Percentiles rank a stretch among this genome's conserved stretches.
phyloP scores from a whole-genome alignment of 2,329 filamentous ascomycete genomes.

The Akanthomyces muscarius region DNA sequence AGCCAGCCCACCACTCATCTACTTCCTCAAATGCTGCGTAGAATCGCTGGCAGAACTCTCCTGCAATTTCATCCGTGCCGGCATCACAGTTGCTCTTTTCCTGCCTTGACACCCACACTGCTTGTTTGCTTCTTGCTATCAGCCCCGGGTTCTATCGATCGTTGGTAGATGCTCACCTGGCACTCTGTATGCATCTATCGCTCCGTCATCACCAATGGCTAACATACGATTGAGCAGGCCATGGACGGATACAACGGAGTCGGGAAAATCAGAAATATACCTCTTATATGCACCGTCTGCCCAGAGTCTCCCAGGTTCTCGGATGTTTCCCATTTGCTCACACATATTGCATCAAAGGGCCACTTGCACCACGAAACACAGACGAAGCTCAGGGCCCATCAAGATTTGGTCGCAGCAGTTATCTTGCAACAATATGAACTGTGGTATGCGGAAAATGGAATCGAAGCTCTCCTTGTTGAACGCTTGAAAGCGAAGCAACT shows the following conservation, averaged over 20 bases:
- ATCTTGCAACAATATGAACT: conserved; percentile 65
- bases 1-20: conserved; percentile 2
- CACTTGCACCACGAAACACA: conserved; percentile 83
- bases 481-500: conserved; percentile 72
- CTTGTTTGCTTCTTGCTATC: conserved; percentile 20
- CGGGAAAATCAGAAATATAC: conserved; percentile 43
- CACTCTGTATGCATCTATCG: conserved; percentile 2
- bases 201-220: neutral
- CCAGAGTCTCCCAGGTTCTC: conserved; percentile 77
- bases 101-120: conserved; percentile 18
- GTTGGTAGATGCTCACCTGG: neutral
- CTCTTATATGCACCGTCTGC: conserved; percentile 79
- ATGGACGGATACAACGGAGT: conserved; percentile 30
- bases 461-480: conserved; percentile 71
- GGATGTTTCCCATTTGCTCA: conserved; percentile 86
- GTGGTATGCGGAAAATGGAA: conserved; percentile 71
- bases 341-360: conserved; percentile 88
- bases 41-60: conserved; percentile 14
- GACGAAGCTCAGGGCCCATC: conserved; percentile 66
- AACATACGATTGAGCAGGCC: conserved; percentile 24
- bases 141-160: neutral
- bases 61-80: conserved; percentile 16
- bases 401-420: conserved; percentile 60
- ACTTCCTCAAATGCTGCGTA: neutral
- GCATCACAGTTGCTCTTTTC: conserved; percentile 26